Percentiles rank a stretch among this genome's conserved stretches.
Conservation (phyloP, 2,329 filamentous ascomycete species). For the Botryotinia calthae region DNA sequence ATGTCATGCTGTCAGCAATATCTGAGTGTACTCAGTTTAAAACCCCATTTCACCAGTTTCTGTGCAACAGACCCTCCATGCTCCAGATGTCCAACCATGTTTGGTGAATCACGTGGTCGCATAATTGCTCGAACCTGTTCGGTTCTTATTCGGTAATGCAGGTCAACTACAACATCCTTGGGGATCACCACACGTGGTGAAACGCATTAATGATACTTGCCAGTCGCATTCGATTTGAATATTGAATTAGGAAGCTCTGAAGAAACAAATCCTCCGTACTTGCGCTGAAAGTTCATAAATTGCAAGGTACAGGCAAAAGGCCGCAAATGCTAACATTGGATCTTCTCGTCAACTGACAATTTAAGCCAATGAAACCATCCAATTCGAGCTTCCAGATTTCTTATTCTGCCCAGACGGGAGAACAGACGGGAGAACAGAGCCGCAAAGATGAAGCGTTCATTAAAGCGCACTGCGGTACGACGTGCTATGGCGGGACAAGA, state of each 20-base stretch:
- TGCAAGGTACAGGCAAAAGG: neutral
- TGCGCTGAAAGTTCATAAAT: neutral
- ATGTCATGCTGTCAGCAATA: neutral
- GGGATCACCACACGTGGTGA: conserved; percentile 8
- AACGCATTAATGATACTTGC: conserved; percentile 15
- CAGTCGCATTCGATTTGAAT: neutral
- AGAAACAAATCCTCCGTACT: neutral
- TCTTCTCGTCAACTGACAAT: neutral
- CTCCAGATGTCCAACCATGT: neutral
- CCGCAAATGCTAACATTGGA: neutral
- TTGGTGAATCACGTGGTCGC: conserved; percentile 3
- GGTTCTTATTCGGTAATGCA: neutral
- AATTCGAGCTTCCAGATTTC: neutral
- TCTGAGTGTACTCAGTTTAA: neutral
- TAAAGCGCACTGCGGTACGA: conserved; percentile 14
- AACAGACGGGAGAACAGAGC: neutral
- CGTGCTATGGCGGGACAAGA: neutral
- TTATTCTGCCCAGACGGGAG: neutral
- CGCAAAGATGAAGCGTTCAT: conserved; percentile 24
- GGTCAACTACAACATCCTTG: conserved; percentile 1
- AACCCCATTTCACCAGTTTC: neutral
- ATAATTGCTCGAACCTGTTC: neutral
- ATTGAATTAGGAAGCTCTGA: neutral
- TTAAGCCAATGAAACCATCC: neutral
- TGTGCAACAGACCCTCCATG: neutral